phyloP scores from a whole-genome alignment of 78 protist genomes.

The Dictyostelium intermedium region DNA sequence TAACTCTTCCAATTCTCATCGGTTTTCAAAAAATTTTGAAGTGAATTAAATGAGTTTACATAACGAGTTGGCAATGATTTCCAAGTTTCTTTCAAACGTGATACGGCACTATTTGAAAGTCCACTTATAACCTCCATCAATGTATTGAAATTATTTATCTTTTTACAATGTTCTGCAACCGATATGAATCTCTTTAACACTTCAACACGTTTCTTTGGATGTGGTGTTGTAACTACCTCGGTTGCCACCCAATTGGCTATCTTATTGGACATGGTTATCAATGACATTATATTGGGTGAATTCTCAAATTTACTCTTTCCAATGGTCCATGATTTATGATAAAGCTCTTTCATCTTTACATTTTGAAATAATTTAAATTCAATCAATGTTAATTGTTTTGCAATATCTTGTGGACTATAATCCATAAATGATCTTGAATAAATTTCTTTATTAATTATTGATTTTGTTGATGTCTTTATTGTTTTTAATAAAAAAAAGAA shows the following conservation, averaged over 20 bases:
- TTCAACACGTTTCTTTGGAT: constrained; percentile 74
- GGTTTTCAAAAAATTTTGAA: constrained; percentile 24
- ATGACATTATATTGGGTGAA: constrained; percentile 42
- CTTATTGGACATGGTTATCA: constrained; percentile 27
- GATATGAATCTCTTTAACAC: constrained; percentile 47
- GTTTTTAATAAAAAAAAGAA: neutral
- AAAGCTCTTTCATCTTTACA: constrained; percentile 31
- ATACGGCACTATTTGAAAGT: constrained; percentile 43
- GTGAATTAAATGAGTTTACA: neutral
- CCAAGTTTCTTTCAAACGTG: constrained; percentile 85
- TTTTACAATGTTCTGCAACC: constrained; percentile 51
- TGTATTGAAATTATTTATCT: constrained; percentile 85
- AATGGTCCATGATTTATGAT: constrained; percentile 51
- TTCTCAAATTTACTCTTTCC: constrained; percentile 42
- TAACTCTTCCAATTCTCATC: constrained; percentile 57
- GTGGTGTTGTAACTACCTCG: constrained; percentile 70
- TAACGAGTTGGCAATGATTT: constrained; percentile 17
- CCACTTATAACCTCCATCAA: constrained; percentile 81
- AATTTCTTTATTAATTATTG: neutral
- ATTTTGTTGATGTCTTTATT: neutral
- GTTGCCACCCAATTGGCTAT: constrained; percentile 76
- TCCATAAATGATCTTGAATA: constrained; percentile 67
- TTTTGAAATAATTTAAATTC: constrained; percentile 45
- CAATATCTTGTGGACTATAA: constrained; percentile 59
- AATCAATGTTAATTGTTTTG: constrained; percentile 44